phyloP scores from a whole-genome alignment of 2,329 filamentous ascomycete species.

The Colletotrichum chrysophilum region DNA sequence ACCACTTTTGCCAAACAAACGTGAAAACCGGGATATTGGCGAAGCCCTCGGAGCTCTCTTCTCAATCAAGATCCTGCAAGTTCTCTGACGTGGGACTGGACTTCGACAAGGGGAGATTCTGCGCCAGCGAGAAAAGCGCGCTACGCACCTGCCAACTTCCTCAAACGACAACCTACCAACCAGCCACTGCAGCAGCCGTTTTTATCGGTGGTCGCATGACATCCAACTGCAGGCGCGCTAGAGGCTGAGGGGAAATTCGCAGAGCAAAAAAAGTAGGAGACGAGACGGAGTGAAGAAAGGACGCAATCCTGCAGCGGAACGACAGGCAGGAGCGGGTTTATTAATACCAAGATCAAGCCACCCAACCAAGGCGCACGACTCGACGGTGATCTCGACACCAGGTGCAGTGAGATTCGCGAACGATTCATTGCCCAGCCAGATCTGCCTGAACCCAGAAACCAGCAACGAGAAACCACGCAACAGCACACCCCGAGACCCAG shows the following conservation, averaged over 20 bases:
- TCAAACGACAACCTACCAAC: not conserved
- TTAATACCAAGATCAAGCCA: slow-evolving; percentile 2
- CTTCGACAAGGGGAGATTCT: not conserved
- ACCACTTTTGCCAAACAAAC: not conserved
- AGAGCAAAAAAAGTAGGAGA: not conserved
- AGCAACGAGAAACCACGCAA: not conserved
- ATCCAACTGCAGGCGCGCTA: not conserved
- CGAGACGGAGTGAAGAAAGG: not conserved
- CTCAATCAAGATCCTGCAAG: slow-evolving; percentile 1
- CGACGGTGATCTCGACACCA: not conserved
- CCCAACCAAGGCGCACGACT: not conserved
- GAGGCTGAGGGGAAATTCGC: not conserved
- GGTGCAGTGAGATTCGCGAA: not conserved
- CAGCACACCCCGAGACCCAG: not conserved
- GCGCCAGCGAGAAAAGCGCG: not conserved
- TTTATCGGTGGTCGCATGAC: not conserved
- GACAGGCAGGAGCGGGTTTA: not conserved
- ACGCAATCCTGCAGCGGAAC: not conserved
- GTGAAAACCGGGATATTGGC: not conserved
- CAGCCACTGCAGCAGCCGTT: not conserved
- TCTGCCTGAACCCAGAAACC: not conserved
- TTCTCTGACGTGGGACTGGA: not conserved
- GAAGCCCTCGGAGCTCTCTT: not conserved
- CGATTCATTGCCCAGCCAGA: not conserved
- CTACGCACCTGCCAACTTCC: not conserved